Percentiles rank a stretch among this genome's conserved stretches.
These are phyloP conservation scores for Gossypium herbaceum DNA, from an alignment of 345 rosid species.

Conservation along the genomic window DNA sequence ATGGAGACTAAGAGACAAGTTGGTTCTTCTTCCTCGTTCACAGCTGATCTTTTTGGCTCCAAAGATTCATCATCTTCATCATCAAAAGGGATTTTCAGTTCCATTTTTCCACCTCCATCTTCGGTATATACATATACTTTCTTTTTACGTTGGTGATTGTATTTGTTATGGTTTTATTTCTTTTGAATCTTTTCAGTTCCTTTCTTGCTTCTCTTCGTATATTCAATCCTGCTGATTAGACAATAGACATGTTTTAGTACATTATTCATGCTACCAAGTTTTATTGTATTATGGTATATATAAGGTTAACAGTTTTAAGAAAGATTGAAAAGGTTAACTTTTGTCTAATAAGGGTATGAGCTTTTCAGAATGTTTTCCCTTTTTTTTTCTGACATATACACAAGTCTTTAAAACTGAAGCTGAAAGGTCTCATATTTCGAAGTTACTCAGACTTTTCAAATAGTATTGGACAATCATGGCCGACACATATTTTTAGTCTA, in stretches of 20 bases:
- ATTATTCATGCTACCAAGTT: not conserved
- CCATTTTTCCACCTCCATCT: conserved; percentile 61
- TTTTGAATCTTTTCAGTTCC: not conserved
- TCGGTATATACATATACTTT: conserved; percentile 29
- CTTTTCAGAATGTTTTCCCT: too few species aligned
- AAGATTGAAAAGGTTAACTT: not conserved
- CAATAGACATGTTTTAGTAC: not conserved
- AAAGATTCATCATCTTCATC: conserved; percentile 46
- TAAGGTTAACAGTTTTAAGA: not conserved
- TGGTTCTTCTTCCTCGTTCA: conserved; percentile 47
- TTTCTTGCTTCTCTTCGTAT: not conserved
- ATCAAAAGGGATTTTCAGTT: conserved; percentile 49
- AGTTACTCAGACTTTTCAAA: not conserved
- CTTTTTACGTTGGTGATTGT: not conserved
- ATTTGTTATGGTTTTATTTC: not conserved
- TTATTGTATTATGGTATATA: not conserved
- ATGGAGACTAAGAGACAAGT: conserved; percentile 55
- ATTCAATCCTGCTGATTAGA: not conserved
- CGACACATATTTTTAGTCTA: not conserved
- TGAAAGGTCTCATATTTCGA: too few species aligned
- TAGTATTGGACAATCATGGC: too few species aligned
- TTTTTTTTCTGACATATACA: too few species aligned
- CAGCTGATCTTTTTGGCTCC: conserved; percentile 62
- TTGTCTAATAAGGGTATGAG: not conserved
- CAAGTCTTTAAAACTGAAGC: not conserved